Conservation (phyloP, 2,329 filamentous ascomycete genomes). For the Pseudogymnoascus sp. region DNA sequence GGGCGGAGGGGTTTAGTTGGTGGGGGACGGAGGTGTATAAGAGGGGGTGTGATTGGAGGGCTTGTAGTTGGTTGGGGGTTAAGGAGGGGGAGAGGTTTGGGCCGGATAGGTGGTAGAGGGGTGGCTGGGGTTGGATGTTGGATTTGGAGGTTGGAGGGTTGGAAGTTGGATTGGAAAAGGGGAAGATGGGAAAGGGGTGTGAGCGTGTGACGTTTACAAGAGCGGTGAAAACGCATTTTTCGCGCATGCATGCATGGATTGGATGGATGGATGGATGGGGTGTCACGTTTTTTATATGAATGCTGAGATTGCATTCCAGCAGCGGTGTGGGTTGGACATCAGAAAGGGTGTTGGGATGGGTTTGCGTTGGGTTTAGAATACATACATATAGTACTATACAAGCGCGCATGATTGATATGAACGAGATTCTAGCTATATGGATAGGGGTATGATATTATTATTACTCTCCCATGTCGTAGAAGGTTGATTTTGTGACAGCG, state of each 20-base stretch:
- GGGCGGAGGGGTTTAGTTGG: conserved; percentile 68
- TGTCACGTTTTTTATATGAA: too few species aligned
- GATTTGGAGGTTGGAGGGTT: neutral
- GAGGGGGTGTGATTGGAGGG: conserved; percentile 76
- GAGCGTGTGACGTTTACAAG: neutral
- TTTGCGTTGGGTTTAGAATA: neutral
- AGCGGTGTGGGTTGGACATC: neutral
- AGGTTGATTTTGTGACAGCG: too few species aligned
- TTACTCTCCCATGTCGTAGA: too few species aligned
- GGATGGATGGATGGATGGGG: neutral
- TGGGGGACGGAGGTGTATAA: conserved; percentile 87
- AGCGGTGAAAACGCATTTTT: neutral
- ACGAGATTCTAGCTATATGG: too few species aligned
- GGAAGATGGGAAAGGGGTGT: neutral
- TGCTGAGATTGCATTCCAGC: too few species aligned
- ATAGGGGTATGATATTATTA: too few species aligned
- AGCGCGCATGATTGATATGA: too few species aligned
- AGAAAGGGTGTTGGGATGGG: too few species aligned
- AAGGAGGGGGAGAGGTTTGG: conserved; percentile 59
- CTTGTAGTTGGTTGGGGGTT: conserved; percentile 63
- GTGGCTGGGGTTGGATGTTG: too few species aligned
- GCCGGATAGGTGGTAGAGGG: conserved; percentile 52
- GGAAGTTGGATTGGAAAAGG: neutral
- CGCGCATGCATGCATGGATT: neutral
- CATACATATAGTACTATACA: neutral